These are phyloP conservation scores for Combretum micranthum DNA, from an alignment of 345 rosid genomes.

Conservation along the genomic window DNA sequence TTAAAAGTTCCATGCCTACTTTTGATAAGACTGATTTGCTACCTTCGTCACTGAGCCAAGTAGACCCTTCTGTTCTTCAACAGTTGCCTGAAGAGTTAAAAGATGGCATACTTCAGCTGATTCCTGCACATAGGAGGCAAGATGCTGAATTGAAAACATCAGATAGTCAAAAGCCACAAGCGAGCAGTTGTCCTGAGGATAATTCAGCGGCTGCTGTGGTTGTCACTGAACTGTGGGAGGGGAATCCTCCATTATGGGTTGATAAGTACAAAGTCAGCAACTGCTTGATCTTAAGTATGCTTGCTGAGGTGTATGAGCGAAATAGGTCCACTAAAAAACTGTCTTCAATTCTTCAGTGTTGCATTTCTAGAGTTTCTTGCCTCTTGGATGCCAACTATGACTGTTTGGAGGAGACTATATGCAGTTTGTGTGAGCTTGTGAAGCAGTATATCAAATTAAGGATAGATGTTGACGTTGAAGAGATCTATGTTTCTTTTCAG, in stretches of 20 bases:
- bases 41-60: constrained; percentile 80
- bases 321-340: constrained; percentile 37
- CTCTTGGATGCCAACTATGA: constrained; percentile 26
- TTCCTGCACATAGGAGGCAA: constrained; percentile 49
- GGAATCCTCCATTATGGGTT: constrained; percentile 78
- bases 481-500: constrained; percentile 66
- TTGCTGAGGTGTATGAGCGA: constrained; percentile 54
- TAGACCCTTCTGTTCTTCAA: constrained; percentile 67
- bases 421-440: constrained; percentile 49
- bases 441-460: constrained; percentile 59
- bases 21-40: constrained; percentile 40
- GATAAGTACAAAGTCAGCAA: constrained; percentile 55
- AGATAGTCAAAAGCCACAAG: constrained; percentile 22
- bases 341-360: constrained; percentile 47
- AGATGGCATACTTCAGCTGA: constrained; percentile 51
- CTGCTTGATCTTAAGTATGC: constrained; percentile 27
- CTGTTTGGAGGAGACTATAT: constrained; percentile 41
- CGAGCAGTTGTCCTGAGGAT: constrained; percentile 25
- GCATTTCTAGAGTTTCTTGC: constrained; percentile 25
- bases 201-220: constrained; percentile 13
- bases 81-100: constrained; percentile 80
- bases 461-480: constrained; percentile 71
- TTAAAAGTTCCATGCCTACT: constrained; percentile 10
- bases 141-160: constrained; percentile 26
- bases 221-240: constrained; percentile 47